phyloP scores from a whole-genome alignment of 2,329 filamentous ascomycete genomes.

The Colletotrichum sp. region DNA sequence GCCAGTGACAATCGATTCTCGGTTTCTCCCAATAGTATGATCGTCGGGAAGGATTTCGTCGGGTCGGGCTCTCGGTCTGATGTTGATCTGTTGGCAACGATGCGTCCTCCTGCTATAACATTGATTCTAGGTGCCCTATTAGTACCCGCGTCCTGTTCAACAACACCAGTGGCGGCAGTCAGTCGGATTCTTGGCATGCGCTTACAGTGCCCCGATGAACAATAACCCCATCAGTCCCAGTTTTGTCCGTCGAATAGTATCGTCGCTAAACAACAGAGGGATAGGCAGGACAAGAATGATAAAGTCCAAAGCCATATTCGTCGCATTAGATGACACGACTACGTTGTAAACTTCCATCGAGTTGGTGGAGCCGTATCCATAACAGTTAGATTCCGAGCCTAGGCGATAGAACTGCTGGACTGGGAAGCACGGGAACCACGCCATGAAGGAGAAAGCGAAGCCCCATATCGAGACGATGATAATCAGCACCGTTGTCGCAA shows the following conservation, averaged over 20 bases:
- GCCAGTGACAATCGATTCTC: not conserved
- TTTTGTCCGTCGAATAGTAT: not conserved
- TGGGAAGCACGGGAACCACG: slow-evolving; percentile 13
- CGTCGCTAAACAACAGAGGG: not conserved
- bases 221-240: not conserved
- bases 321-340: not conserved
- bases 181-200: no score
- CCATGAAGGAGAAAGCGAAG: not conserved
- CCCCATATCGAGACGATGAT: not conserved
- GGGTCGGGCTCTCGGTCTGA: not conserved
- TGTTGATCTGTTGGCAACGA: not conserved
- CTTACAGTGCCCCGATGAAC: not conserved
- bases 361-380: slow-evolving; percentile 7
- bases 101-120: not conserved
- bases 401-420: not conserved
- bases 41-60: not conserved
- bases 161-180: not conserved
- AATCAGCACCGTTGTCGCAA: not conserved
- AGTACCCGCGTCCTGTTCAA: not conserved
- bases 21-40: not conserved
- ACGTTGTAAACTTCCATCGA: not conserved
- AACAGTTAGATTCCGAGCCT: not conserved
- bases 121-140: not conserved
- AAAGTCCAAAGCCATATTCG: slow-evolving; percentile 6
- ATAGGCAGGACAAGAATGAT: slow-evolving; percentile 6